Percentiles rank a stretch among this genome's conserved stretches.
Evolutionary conservation across 164 flowering plant species (phyloP).

Genomic region (Warburgia ugandensis): DNA sequence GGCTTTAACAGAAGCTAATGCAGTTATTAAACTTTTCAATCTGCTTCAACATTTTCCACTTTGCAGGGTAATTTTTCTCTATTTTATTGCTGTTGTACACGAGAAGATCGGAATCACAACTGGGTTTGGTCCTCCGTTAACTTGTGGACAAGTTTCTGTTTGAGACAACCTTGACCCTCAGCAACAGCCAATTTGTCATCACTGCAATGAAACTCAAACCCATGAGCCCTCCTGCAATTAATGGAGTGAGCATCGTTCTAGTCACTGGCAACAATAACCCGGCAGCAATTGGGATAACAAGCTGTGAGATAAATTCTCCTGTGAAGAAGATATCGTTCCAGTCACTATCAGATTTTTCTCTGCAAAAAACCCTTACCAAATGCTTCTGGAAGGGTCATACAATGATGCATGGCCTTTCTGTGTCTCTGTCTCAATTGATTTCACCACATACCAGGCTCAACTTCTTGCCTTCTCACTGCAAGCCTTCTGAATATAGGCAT

Average conservation of each 20-base stretch:
- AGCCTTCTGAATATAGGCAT: too few species aligned
- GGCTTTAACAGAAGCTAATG: not conserved
- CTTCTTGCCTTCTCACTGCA: too few species aligned
- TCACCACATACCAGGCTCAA: too few species aligned
- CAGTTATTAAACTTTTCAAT: too few species aligned
- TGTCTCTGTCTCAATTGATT: too few species aligned
- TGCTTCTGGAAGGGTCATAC: too few species aligned
- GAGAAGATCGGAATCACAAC: conserved; percentile 13
- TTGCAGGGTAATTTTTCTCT: conserved; percentile 2
- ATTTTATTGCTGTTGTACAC: conserved; percentile 15
- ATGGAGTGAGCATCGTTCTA: conserved; percentile 86
- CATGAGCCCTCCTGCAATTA: conserved; percentile 98
- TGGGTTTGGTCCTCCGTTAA: conserved; percentile 12
- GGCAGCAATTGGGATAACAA: conserved; percentile 93
- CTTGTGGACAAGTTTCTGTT: conserved; percentile 20
- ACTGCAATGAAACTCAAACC: conserved; percentile 88
- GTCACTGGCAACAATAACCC: conserved; percentile 77
- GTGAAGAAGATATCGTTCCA: too few species aligned
- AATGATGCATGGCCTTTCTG: too few species aligned
- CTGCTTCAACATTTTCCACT: conserved; percentile 6
- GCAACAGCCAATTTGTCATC: conserved; percentile 75
- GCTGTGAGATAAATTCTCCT: conserved; percentile 26
- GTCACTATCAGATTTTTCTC: too few species aligned
- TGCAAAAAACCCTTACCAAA: too few species aligned
- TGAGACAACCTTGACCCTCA: conserved; percentile 52